Conservation (phyloP, 768 basidiomycete genomes). For the Hemileccinum impolitum region DNA sequence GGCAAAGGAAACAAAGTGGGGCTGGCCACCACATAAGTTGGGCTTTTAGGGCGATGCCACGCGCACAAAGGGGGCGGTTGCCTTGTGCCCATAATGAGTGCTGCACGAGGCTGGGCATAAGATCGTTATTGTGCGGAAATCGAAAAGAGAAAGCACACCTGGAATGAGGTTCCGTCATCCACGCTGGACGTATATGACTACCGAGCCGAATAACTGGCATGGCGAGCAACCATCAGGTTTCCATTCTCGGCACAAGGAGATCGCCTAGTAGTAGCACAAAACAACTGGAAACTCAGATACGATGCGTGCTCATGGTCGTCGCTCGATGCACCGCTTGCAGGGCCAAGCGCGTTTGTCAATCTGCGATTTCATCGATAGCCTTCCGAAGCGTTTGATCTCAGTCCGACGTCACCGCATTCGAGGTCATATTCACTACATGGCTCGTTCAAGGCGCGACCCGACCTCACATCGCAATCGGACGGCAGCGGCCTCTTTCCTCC, state of each 20-base stretch:
- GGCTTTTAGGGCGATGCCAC: constrained; percentile 3
- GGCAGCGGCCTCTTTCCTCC: no score
- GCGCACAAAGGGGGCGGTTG: not conserved
- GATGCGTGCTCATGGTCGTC: no score
- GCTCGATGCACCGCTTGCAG: not conserved
- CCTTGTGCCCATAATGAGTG: constrained; percentile 19
- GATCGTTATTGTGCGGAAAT: constrained; percentile 8
- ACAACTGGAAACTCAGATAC: no score
- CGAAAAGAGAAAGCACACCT: not conserved
- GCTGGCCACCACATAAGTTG: constrained; percentile 1
- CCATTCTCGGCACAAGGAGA: no score
- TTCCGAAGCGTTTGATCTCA: no score
- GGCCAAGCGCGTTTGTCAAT: not conserved
- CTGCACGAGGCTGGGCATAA: not conserved
- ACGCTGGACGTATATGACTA: not conserved
- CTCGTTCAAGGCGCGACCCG: not conserved
- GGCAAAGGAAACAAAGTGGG: not conserved
- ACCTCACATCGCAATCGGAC: no score
- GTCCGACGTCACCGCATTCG: no score
- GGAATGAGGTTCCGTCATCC: constrained; percentile 1
- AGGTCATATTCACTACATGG: no score
- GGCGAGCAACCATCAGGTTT: not conserved
- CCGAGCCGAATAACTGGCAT: constrained; percentile 43
- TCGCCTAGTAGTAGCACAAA: no score
- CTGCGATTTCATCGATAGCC: not conserved